Evolutionary conservation across 495 filamentous ascomycete genomes (phyloP), one percentile per base, ranked within the genome.

Genomic region (Tuber melanosporum): DNA sequence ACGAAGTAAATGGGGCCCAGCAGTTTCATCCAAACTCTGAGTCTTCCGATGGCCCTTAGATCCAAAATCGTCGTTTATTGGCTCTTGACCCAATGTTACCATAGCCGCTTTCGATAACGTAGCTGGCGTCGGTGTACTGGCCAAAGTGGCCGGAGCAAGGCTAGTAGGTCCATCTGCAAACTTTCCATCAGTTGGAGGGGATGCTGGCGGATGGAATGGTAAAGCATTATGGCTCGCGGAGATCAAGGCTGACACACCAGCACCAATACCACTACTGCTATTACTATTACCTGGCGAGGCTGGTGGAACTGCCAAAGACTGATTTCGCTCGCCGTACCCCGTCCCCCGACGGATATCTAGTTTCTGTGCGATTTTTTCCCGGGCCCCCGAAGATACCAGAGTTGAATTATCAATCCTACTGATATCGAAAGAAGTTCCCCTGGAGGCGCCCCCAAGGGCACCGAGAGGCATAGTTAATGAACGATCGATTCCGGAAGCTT

Each of bases 361-460:
- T 83, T 94, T 97, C 83, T 95, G 92, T 80, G 97, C 97, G 77
- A 98, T 92, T 74, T 94, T 90, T 32, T 93, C 90, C n/a, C 76
- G 52, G 83, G 80, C 12, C 83, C 85, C 69, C 86, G 88, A 52
- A 86, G 84, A 32, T 86, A 86, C 42, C 86, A 85, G 74, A 86
- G 88, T 44, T 87, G 87, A 62, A 83, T 83, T 46, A 6, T 46
- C 45, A 39, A 77, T 83, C 52, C 83, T 84, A 73, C 85, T 85
- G 41, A 93, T 85, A 82, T 97, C 94, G 81, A 93, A 91, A 81
- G 92, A 95, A 39, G 87, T 87, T 74, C 93, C 89, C 8, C 89
- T 83, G 43, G 86, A 83, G 66, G 84, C 82, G 6, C 84, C 86
- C 74, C 94, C 92, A 19, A 86, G 85, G 10, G 90, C 90, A 5